A percentile compares a stretch with the other conserved stretches of the same genome.
Evolutionary conservation across 2,329 filamentous ascomycete species (phyloP).

Genomic region (Claviceps paspali): DNA sequence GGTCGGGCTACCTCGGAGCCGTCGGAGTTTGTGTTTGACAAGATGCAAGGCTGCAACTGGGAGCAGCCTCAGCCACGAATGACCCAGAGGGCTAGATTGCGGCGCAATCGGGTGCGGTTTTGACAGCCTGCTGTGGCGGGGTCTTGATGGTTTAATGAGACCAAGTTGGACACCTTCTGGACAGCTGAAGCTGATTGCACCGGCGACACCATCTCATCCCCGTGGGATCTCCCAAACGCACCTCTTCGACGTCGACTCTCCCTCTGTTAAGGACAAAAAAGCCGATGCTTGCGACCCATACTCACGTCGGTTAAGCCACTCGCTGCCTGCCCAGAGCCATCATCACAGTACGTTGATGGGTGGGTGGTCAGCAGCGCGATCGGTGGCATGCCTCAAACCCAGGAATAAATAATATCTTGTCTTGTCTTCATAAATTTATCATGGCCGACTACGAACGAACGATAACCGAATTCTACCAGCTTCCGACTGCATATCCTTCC

Average conservation of each 20-base stretch:
- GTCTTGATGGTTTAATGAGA: too few species aligned
- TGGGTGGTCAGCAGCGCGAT: background rate
- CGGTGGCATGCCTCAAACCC: conserved; percentile 2
- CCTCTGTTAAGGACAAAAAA: too few species aligned
- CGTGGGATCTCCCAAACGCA: too few species aligned
- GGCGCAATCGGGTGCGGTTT: too few species aligned
- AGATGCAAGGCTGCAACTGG: too few species aligned
- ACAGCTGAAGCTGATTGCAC: too few species aligned
- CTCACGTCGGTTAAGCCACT: background rate
- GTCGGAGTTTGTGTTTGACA: conserved; percentile 14
- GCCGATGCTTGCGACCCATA: too few species aligned
- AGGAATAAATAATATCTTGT: background rate
- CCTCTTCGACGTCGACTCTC: too few species aligned
- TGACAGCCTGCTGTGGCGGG: conserved; percentile 3
- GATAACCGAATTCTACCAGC: conserved; percentile 80
- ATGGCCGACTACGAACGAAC: conserved; percentile 61
- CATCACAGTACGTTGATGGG: background rate
- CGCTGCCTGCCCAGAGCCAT: background rate
- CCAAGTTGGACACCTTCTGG: too few species aligned
- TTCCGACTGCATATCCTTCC: conserved; percentile 60
- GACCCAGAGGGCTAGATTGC: conserved; percentile 1
- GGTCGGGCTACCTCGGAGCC: conserved; percentile 16
- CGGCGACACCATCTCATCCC: too few species aligned
- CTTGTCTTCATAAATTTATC: conserved; percentile 7
- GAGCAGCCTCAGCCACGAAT: too few species aligned